Evolutionary conservation across 1,284 basidiomycete genomes (phyloP).

Genomic region (Melampsora americana): DNA sequence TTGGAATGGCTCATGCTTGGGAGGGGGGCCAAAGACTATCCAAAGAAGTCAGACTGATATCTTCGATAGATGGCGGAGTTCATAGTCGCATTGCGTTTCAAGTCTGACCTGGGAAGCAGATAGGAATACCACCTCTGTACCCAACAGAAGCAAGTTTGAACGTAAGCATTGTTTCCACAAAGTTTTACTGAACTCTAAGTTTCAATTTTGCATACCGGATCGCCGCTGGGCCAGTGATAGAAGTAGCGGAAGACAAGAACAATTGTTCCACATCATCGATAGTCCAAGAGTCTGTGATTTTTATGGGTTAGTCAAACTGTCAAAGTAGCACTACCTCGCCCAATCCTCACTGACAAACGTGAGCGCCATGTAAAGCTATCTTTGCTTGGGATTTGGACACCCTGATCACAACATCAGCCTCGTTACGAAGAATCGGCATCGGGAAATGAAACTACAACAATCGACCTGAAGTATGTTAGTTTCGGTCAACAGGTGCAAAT

Average conservation of each 20-base stretch:
- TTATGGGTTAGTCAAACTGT: not conserved
- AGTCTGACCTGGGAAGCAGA: constrained; percentile 46
- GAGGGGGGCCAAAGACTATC: constrained; percentile 50
- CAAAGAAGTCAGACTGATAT: constrained; percentile 21
- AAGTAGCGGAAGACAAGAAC: constrained; percentile 48
- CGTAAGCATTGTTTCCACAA: constrained; percentile 24
- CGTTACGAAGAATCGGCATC: no score
- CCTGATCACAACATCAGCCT: no score
- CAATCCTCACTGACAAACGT: constrained; percentile 19
- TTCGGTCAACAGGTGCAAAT: no score
- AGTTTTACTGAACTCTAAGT: no score
- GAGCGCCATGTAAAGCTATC: constrained; percentile 37
- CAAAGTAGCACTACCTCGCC: not conserved
- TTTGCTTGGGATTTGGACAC: not conserved
- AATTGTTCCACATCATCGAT: constrained; percentile 47
- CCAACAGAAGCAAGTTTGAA: not conserved
- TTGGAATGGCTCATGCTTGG: constrained; percentile 45
- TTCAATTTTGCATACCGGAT: constrained; percentile 40
- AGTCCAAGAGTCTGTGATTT: constrained; percentile 34
- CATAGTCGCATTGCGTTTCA: not conserved
- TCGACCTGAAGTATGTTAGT: no score
- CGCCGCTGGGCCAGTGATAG: constrained; percentile 46
- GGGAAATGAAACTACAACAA: no score
- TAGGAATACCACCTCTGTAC: constrained; percentile 48
- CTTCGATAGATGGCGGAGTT: not conserved